Evolutionary conservation across 306 rosid genomes (phyloP), one percentile per base, ranked within the genome.

Genomic region (Vigna hirtella): DNA sequence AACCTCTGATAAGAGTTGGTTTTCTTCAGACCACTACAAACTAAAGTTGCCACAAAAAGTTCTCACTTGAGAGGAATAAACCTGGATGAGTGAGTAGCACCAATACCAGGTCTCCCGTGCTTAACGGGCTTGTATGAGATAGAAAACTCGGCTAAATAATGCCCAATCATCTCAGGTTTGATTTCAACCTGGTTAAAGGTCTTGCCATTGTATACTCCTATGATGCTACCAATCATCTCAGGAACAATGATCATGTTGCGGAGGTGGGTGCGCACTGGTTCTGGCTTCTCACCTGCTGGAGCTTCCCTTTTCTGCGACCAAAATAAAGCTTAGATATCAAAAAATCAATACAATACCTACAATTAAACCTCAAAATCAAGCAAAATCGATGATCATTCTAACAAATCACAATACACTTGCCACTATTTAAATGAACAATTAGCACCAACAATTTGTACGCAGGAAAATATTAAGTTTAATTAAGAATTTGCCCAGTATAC

Each of bases 61-160:
- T 40, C 26, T 94, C 94, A 94, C 93, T 94, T 94, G 4, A 94
- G 97, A 72, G 98, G 98, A 79, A 94, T 94, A 66, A 94, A 94
- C 94, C 98, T 92, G 10, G 98, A 94, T 0, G 98, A 94, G 87
- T 94, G 98, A 65, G 98, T 94, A 69, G 98, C 98, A 85, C 98
- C 98, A 82, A 94, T 94, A 89, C 98, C 97, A 16, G 98, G 98
- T 65, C 97, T 89, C 68, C 97, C 98, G 0, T 94, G 98, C 93
- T 94, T 94, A 30, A 94, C 98, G 3, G 97, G 97, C 84, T 94
- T 94, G 94, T 94, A 94, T 30, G 96, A 91, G 47, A 94, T 94
- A 2, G 98, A 94, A 86, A 94, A 91, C 86, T 89, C 98, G 0
- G 97, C 96, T 14, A 94, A 88, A 83, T 94, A 94, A 64, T 94